Percentiles rank a stretch among this genome's conserved stretches.
phyloP scores from a whole-genome alignment of 495 filamentous ascomycete species.

The Lasiosphaeriaceae sp. region DNA sequence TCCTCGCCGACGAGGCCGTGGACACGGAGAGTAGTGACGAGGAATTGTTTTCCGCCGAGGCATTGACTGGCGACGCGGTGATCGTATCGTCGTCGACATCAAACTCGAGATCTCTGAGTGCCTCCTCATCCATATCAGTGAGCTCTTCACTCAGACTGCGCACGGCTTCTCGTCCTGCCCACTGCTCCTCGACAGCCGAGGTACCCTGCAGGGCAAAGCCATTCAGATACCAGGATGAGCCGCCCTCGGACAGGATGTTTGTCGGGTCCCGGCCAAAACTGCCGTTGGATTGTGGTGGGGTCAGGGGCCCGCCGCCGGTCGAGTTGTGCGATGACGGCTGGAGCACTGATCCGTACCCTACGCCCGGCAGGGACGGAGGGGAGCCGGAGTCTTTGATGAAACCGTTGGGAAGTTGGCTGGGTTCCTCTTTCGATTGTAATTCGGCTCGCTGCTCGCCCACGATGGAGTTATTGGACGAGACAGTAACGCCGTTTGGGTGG shows the following conservation, averaged over 20 bases:
- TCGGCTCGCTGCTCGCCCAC: constrained; percentile 12
- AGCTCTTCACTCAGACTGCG: constrained; percentile 80
- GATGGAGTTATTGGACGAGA: constrained; percentile 20
- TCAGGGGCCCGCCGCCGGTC: constrained; percentile 27
- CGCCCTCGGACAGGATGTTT: constrained; percentile 62
- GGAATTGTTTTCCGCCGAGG: constrained; percentile 10
- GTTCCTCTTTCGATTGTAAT: constrained; percentile 10
- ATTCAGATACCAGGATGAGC: constrained; percentile 84
- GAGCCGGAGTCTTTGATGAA: constrained; percentile 34
- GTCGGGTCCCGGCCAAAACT: constrained; percentile 37
- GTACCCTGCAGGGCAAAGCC: constrained; percentile 77
- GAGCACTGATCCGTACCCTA: constrained; percentile 11
- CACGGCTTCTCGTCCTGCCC: constrained; percentile 70
- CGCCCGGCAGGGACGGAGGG: constrained; percentile 34
- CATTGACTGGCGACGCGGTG: constrained; percentile 35
- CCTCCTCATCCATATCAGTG: constrained; percentile 83
- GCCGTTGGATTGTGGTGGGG: constrained; percentile 48
- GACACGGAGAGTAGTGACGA: not conserved
- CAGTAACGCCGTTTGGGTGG: constrained; percentile 27
- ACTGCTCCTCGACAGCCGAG: constrained; percentile 62
- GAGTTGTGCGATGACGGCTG: not conserved
- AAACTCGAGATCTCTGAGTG: constrained; percentile 59
- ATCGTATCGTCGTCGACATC: constrained; percentile 42
- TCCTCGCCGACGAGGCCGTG: constrained; percentile 15
- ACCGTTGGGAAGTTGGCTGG: constrained; percentile 24